Evolutionary conservation across 2,329 filamentous ascomycete genomes (phyloP), one percentile per base, ranked within the genome.

Genomic region (Aspergillus japonicus): DNA sequence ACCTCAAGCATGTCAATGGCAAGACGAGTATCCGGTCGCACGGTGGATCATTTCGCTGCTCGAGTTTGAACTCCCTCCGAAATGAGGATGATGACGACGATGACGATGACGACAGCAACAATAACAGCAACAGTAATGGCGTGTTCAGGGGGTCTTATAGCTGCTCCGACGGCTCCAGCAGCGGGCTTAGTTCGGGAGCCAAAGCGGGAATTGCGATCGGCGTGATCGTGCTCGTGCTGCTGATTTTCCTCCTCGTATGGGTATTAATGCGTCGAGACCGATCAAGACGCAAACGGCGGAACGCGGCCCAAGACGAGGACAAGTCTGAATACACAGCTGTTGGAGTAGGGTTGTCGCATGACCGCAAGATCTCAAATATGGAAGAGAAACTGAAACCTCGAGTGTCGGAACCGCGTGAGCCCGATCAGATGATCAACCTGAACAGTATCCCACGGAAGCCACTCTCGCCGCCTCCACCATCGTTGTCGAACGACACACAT

Each of bases 181-280:
- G 49, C 58, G 62, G 63, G 24, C 61, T 74, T 3, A 66, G 62
- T 52, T 54, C 66, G 39, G 69, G 68, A 35, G 65, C 68, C 14
- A 73, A 73, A 65, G 69, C 64, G 1, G 72, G 71, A 3, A 73
- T 75, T 14, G 71, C 70, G 7, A 62, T 68, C 68, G 57, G 78
- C 69, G 69, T 84, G 71, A 64, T 76, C 69, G 52, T 80, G 69
- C 50, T 80, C 67, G 50, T 67, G 5, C 19, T 71, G 5, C 39
- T 71, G 8, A 29, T 71, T 5, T 2, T 68, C 1, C 16, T 64
- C 0, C 2, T 61, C 5, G 14, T 66, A 2, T 72, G 69, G 69
- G 56, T 63, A 12, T 21, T 63, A 3, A 42, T 68, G 21, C 60
- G 63, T 19, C 60, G 57, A 3, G 63, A 66, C 11, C 24, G 42